These are phyloP conservation scores for Trichosporon sp. DNA, from an alignment of 1,284 basidiomycete genomes.

Conservation along the genomic window DNA sequence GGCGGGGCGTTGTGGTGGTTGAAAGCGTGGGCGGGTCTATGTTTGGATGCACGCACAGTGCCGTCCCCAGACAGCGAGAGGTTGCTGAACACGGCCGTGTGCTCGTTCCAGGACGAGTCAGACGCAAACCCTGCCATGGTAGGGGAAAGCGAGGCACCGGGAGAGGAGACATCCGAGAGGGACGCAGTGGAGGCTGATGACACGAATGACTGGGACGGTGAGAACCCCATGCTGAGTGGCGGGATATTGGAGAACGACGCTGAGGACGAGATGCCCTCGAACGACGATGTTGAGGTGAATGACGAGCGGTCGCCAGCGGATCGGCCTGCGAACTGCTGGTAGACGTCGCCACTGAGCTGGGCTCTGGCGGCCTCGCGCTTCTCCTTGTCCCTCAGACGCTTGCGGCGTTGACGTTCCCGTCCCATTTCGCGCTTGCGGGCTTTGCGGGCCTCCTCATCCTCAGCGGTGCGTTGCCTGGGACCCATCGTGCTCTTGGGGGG, in stretches of 20 bases:
- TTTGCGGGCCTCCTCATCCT: conserved; percentile 33
- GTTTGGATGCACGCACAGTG: conserved; percentile 22
- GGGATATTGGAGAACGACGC: conserved; percentile 30
- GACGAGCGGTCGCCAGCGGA: conserved; percentile 21
- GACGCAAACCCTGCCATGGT: conserved; percentile 28
- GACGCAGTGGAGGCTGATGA: conserved; percentile 27
- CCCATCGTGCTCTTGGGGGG: conserved; percentile 23
- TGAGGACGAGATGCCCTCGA: conserved; percentile 29
- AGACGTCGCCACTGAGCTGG: conserved; percentile 14
- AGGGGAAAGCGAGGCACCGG: conserved; percentile 30
- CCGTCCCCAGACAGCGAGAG: conserved; percentile 26
- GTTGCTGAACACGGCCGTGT: conserved; percentile 33
- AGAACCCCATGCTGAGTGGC: conserved; percentile 28
- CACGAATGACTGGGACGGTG: conserved; percentile 28
- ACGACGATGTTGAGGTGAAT: conserved; percentile 26
- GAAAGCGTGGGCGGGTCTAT: not conserved
- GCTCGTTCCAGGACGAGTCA: conserved; percentile 32
- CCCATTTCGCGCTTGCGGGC: conserved; percentile 35
- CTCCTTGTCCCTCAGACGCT: conserved; percentile 34
- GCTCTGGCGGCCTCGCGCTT: conserved; percentile 29
- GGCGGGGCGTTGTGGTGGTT: conserved; percentile 2
- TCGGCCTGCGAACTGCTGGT: conserved; percentile 23
- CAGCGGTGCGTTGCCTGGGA: conserved; percentile 20
- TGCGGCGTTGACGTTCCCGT: conserved; percentile 34
- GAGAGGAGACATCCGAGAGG: conserved; percentile 31